Percentiles rank a stretch among this genome's conserved stretches.
phyloP scores from a whole-genome alignment of 1,284 basidiomycete genomes.

The Vanrija pseudolonga region DNA sequence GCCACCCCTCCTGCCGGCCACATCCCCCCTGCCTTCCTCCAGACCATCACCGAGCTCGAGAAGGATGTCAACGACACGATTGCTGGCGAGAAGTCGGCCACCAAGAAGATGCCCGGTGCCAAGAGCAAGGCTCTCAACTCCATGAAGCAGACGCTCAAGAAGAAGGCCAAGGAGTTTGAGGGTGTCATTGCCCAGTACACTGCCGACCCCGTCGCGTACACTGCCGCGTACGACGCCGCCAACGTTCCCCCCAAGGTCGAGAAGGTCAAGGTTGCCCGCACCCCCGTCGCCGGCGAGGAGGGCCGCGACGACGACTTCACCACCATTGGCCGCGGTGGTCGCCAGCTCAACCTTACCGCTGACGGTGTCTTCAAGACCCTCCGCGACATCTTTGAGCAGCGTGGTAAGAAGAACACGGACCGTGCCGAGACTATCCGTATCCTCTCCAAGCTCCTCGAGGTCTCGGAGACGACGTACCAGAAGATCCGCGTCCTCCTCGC shows the following conservation, averaged over 20 bases:
- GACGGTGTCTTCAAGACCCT: constrained; percentile 93
- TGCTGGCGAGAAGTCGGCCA: constrained; percentile 76
- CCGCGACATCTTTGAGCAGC: constrained; percentile 84
- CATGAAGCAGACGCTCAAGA: constrained; percentile 86
- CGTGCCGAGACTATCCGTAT: constrained; percentile 90
- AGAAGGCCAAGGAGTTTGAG: constrained; percentile 73
- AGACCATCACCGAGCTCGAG: constrained; percentile 73
- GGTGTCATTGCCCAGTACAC: constrained; percentile 73
- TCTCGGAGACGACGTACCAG: constrained; percentile 82
- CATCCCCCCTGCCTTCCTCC: constrained; percentile 82
- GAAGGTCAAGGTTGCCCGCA: constrained; percentile 41
- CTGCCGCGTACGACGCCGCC: constrained; percentile 67
- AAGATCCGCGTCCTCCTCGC: constrained; percentile 91
- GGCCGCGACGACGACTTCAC: constrained; percentile 63
- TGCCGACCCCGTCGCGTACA: constrained; percentile 84
- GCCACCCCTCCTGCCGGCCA: constrained; percentile 68
- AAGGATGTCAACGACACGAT: constrained; percentile 68
- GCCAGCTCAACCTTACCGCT: constrained; percentile 73
- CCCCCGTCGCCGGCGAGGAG: constrained; percentile 49
- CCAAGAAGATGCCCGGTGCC: constrained; percentile 95
- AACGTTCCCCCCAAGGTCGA: constrained; percentile 53
- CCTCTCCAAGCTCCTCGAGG: constrained; percentile 80
- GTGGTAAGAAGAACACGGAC: constrained; percentile 99
- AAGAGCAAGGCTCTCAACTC: constrained; percentile 92
- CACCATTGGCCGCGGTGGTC: constrained; percentile 88